Conservation (phyloP, 345 rosid species). For the Pseudoturritis turrita region DNA sequence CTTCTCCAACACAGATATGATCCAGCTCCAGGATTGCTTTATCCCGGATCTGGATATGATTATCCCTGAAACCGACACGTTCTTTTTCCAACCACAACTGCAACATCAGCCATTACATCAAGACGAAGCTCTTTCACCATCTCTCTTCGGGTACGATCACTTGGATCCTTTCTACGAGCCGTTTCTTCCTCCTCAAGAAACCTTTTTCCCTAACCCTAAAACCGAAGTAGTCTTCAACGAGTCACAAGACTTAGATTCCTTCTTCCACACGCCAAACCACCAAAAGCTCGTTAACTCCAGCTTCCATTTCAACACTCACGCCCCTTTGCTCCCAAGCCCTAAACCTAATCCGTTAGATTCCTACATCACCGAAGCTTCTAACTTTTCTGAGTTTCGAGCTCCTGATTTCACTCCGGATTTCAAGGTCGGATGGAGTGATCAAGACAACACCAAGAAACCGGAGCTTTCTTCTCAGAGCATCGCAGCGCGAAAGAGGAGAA, state of each 20-base stretch:
- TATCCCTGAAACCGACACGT: slow-evolving; percentile 2
- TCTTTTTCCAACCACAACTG: slow-evolving; percentile 7
- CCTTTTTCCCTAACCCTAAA: background rate
- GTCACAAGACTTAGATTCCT: background rate
- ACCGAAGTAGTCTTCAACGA: background rate
- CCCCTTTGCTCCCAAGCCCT: background rate
- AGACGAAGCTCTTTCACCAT: slow-evolving; percentile 8
- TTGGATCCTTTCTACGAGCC: slow-evolving; percentile 3
- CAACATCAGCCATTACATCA: background rate
- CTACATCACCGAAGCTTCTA: background rate
- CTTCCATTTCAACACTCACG: slow-evolving; percentile 6
- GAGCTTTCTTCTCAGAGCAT: slow-evolving; percentile 61
- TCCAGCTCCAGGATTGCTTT: slow-evolving; percentile 26
- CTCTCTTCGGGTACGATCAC: background rate
- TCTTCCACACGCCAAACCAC: slow-evolving; percentile 10
- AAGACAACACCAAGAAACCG: background rate
- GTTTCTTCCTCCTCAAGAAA: slow-evolving; percentile 20
- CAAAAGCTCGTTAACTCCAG: slow-evolving; percentile 1
- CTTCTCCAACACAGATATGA: background rate
- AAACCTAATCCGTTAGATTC: background rate
- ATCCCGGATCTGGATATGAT: slow-evolving; percentile 23
- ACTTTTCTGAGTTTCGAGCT: slow-evolving; percentile 1
- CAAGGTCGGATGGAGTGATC: background rate
- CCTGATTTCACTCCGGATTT: background rate
- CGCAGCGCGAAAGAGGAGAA: slow-evolving; percentile 73